Evolutionary conservation across 2,329 filamentous ascomycete species (phyloP), one percentile per base, ranked within the genome.

Genomic region (Triangularia setosa): DNA sequence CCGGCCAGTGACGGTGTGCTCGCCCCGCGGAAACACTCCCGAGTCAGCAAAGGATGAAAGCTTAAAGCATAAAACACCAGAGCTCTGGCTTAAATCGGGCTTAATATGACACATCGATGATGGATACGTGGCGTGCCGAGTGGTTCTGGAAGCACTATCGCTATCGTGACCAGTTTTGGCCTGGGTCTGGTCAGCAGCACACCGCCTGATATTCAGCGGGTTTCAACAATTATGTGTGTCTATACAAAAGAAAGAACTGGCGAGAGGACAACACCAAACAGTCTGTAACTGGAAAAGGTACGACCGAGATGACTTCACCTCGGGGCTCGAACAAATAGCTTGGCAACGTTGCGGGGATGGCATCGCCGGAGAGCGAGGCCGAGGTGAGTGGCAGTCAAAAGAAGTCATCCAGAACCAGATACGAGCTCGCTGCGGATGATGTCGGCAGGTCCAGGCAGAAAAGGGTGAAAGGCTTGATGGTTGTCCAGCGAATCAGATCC

Each of bases 401-500:
- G 33, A 40, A 16, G 14, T 40, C 33, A 40, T 40, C 30, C 30
- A 16, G 30, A 33, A 12, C 30, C 30, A 33, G 33, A 40, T 40
- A 48, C 40, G 18, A 48, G 8, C 5, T 3, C 12, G 14, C 3
- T 21, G 8, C 40, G 40, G 18, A 48, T 5, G 40, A 48, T 48
- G 40, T 21, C 40, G 40, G n/a, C 40, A 48, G 40, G 35, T 2
- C 7, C 18, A 48, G 30, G 30, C 30, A 48, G 8, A 9, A 48
- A 48, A n/a, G 33, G 33, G 14, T n/a, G 14, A 48, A 48, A 21
- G n/a, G 40, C 40, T 48, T 48, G n/a, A 48, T 21, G 18, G 1
- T 11, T 23, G 25, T 55, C 23, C 52, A 55, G 52, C 63, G 64
- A 68, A 64, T 69, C 60, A 60, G 58, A 61, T 14, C n/a, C n/a